Evolutionary conservation across 179 eudicot genomes (phyloP).

Genomic region (Pouteria campechiana): DNA sequence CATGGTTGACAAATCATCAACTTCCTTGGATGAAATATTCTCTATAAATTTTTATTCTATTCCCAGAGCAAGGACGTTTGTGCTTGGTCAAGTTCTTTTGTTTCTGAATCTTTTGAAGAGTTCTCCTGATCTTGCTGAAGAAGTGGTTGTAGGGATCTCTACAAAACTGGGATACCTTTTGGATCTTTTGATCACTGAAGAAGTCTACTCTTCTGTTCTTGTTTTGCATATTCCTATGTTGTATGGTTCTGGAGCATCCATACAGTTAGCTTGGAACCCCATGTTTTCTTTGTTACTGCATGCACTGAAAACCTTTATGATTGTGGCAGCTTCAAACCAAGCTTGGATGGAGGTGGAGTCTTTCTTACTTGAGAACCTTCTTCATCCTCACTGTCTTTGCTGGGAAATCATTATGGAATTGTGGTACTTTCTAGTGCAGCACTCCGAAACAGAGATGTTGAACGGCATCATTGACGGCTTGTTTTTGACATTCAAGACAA

Average conservation of each 20-base stretch:
- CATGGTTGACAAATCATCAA: constrained; percentile 9
- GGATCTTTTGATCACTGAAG: constrained; percentile 39
- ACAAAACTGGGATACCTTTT: constrained; percentile 66
- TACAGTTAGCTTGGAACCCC: constrained; percentile 43
- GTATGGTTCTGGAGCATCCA: constrained; percentile 36
- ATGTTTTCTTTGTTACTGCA: constrained; percentile 38
- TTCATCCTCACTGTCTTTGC: constrained; percentile 87
- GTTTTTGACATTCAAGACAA: constrained; percentile 36
- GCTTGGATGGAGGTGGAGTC: constrained; percentile 56
- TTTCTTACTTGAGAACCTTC: constrained; percentile 60
- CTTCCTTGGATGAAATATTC: constrained; percentile 28
- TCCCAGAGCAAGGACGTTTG: constrained; percentile 28
- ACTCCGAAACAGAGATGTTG: constrained; percentile 50
- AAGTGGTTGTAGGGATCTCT: constrained; percentile 38
- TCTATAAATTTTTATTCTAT: constrained; percentile 31
- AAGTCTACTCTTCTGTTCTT: constrained; percentile 49
- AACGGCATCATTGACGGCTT: constrained; percentile 48
- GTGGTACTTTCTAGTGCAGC: constrained; percentile 68
- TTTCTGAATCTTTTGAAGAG: constrained; percentile 61
- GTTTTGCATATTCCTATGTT: constrained; percentile 34
- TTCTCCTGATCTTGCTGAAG: constrained; percentile 56
- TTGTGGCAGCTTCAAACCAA: constrained; percentile 34
- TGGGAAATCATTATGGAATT: constrained; percentile 72
- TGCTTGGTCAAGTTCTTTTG: constrained; percentile 43
- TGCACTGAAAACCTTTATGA: constrained; percentile 73